Percentiles rank a stretch among this genome's conserved stretches.
Conservation (phyloP, 2,329 filamentous ascomycete species). For the Lachnellula subtilissima region DNA sequence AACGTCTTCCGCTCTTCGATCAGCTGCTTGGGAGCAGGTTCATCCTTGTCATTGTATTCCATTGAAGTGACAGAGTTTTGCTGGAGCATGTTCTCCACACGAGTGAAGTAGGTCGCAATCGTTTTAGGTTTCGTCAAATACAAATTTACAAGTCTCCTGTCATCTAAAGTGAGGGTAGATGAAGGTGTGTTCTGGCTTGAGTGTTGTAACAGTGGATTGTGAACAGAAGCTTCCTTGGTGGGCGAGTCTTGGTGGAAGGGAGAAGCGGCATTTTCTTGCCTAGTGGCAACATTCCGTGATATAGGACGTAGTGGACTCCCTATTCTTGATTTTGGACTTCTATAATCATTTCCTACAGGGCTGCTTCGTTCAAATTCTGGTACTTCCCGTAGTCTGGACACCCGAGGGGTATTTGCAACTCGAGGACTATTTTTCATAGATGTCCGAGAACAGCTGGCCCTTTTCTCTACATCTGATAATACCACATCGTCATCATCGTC, state of each 20-base stretch:
- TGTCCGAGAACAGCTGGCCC: conserved; percentile 10
- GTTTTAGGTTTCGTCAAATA: conserved; percentile 21
- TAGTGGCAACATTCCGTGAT: conserved; percentile 20
- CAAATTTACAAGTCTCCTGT: conserved; percentile 23
- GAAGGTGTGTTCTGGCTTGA: conserved; percentile 21
- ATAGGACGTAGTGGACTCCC: conserved; percentile 27
- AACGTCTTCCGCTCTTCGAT: conserved; percentile 23
- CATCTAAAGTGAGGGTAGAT: conserved; percentile 19
- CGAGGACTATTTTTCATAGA: conserved; percentile 16
- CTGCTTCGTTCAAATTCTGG: conserved; percentile 8
- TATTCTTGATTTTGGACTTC: conserved; percentile 11
- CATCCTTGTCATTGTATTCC: conserved; percentile 20
- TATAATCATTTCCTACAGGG: conserved; percentile 2
- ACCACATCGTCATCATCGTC: conserved; percentile 31
- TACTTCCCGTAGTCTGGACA: conserved; percentile 7
- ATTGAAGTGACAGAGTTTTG: conserved; percentile 20
- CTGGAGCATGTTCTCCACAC: conserved; percentile 15
- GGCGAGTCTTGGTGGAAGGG: conserved; percentile 23
- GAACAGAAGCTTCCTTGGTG: conserved; percentile 9
- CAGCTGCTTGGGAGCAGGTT: conserved; percentile 18
- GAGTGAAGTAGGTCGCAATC: conserved; percentile 18
- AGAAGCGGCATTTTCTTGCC: conserved; percentile 21
- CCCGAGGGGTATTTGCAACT: conserved; percentile 4
- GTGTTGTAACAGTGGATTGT: conserved; percentile 4
- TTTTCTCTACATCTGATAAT: conserved; percentile 16